Evolutionary conservation across 176 grass and related monocot species (phyloP), one percentile per base, ranked within the genome.

Genomic region (Metroxylon sagu): DNA sequence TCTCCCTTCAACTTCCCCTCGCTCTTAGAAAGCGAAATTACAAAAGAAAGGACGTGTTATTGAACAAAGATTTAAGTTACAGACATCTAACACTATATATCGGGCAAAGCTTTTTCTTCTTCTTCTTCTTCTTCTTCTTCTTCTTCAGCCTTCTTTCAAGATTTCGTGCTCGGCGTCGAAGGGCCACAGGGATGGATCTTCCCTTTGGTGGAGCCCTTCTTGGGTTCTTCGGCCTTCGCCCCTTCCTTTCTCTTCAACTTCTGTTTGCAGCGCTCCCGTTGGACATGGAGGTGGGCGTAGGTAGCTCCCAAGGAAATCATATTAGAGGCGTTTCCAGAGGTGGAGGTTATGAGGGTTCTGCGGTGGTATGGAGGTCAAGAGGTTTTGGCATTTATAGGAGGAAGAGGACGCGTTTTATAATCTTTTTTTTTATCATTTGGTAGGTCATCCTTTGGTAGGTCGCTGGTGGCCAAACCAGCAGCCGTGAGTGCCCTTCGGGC

Each of bases 301-400:
- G 52, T 71, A 10, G 63, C 68, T 56, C 76, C 76, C 52, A 78
- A 30, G 35, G 76, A 66, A 5, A 71, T 19, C 76, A 78, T 43
- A 2, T 7, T 43, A 0, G 35, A 14, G 35, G 35, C 35, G 8
- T 12, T 12, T 2, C 6, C 5, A 1, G 35, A 43, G 35, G 1
- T 43, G 8, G 7, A 43, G 35, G 15, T 31, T 57, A 6, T 15
- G 50, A 19, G 2, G 25, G 25, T 25, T 17, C 25, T 14, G 26
- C 21, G 18, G 25, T 49, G 72, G 7, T 3, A 59, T 31, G 8
- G 50, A 23, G 0, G 14, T 14, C 27, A 10, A 23, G 53, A 31
- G 35, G 6, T 18, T 49, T 12, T 43, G 35, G 17, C 54, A 55
- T 61, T 51, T 63, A 70, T 18, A 30, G 14, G 64, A 55, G 31